A percentile compares a stretch with the other conserved stretches of the same genome.
Evolutionary conservation across 2,329 filamentous ascomycete genomes (phyloP).

Genomic region (Colletotrichum nymphaeae): DNA sequence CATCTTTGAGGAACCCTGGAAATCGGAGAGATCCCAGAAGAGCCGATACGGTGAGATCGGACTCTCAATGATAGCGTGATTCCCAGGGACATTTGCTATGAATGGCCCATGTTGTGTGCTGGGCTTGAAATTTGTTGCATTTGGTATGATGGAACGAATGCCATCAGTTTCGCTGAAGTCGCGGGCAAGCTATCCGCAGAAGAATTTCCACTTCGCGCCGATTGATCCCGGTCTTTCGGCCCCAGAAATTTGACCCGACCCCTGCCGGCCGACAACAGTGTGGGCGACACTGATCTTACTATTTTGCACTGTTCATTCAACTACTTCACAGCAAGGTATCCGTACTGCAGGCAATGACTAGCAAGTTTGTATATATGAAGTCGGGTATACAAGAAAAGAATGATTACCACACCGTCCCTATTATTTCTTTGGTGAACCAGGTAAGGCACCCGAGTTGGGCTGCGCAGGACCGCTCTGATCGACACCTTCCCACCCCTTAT

Average conservation of each 20-base stretch:
- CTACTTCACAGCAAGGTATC: background rate
- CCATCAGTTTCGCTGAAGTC: background rate
- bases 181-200: background rate
- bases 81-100: slow-evolving; percentile 60
- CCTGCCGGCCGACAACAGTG: background rate
- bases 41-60: slow-evolving; percentile 47
- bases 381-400: slow-evolving; percentile 37
- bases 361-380: slow-evolving; percentile 8
- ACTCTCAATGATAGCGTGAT: slow-evolving; percentile 56
- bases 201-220: slow-evolving; percentile 35
- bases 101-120: slow-evolving; percentile 47
- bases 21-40: slow-evolving; percentile 37
- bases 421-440: slow-evolving; percentile 22
- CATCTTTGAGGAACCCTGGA: slow-evolving; percentile 32
- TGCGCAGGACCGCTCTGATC: slow-evolving; percentile 63
- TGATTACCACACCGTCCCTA: background rate
- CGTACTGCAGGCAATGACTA: background rate
- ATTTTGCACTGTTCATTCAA: background rate
- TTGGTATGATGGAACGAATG: background rate
- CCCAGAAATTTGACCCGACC: background rate
- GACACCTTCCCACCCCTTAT: slow-evolving; percentile 60
- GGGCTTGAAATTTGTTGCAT: slow-evolving; percentile 25
- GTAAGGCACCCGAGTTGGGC: slow-evolving; percentile 41
- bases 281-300: background rate
- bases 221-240: slow-evolving; percentile 20